Evolutionary conservation across 2,329 filamentous ascomycete genomes (phyloP).

Genomic region (Claviceps humidiphila): DNA sequence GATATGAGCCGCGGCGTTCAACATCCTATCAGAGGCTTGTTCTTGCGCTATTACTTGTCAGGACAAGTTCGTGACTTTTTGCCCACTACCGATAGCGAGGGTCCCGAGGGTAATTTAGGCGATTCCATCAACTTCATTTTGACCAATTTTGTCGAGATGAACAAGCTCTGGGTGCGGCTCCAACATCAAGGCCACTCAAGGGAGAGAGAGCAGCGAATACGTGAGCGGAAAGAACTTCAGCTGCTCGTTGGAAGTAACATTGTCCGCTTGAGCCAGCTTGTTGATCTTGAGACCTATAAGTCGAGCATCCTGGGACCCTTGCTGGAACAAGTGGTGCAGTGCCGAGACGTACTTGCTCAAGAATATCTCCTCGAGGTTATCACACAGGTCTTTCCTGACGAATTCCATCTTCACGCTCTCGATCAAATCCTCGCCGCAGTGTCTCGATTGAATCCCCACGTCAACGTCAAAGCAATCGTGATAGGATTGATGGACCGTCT

Average conservation of each 20-base stretch:
- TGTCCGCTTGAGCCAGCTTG: slow-evolving; percentile 85
- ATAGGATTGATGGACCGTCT: slow-evolving; percentile 95
- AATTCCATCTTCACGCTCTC: slow-evolving; percentile 93
- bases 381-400: slow-evolving; percentile 96
- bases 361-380: slow-evolving; percentile 97
- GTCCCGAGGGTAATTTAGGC: slow-evolving; percentile 87
- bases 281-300: slow-evolving; percentile 91
- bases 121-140: slow-evolving; percentile 97
- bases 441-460: slow-evolving; percentile 83
- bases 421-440: slow-evolving; percentile 92
- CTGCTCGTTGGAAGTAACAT: slow-evolving; percentile 93
- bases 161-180: slow-evolving; percentile 95
- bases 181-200: slow-evolving; percentile 96
- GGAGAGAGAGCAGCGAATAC: slow-evolving; percentile 83
- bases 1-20: slow-evolving; percentile 98
- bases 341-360: slow-evolving; percentile 88
- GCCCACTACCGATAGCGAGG: slow-evolving; percentile 69
- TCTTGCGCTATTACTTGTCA: slow-evolving; percentile 89
- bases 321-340: slow-evolving; percentile 94
- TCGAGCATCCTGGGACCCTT: slow-evolving; percentile 76
- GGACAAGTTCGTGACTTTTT: slow-evolving; percentile 87
- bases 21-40: slow-evolving; percentile 88
- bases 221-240: slow-evolving; percentile 90
- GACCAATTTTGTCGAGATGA: slow-evolving; percentile 99
- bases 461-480: slow-evolving; percentile 95